Evolutionary conservation across 1,284 basidiomycete genomes (phyloP).

Genomic region (Abortiporus biennis): DNA sequence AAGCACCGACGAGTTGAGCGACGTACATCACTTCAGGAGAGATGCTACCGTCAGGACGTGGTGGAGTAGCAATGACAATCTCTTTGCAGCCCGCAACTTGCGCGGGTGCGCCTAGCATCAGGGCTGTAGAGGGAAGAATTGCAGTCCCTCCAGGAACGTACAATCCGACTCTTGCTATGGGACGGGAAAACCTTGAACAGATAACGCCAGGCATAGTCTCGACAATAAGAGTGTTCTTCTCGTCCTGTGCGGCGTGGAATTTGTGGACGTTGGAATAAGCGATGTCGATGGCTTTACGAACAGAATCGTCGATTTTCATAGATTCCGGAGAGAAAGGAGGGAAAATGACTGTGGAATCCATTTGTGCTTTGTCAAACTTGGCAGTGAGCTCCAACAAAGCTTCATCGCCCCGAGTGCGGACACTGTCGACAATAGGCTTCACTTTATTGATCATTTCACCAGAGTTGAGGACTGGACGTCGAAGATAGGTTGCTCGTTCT

Average conservation of each 20-base stretch:
- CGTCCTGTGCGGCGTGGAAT: conserved; percentile 85
- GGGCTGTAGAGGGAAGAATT: conserved; percentile 91
- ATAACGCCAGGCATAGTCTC: conserved; percentile 98
- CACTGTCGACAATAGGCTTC: conserved; percentile 89
- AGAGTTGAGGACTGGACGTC: conserved; percentile 88
- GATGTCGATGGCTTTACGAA: conserved; percentile 83
- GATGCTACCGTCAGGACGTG: conserved; percentile 84
- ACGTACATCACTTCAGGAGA: conserved; percentile 96
- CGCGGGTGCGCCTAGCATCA: conserved; percentile 98
- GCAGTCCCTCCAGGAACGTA: conserved; percentile 99
- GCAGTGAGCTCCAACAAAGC: conserved; percentile 88
- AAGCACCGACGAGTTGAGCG: conserved; percentile 82
- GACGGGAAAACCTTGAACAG: conserved; percentile 89
- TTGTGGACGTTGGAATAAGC: conserved; percentile 91
- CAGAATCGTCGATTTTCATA: conserved; percentile 54
- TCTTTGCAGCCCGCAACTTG: conserved; percentile 95
- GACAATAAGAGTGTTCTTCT: conserved; percentile 69
- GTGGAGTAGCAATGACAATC: conserved; percentile 94
- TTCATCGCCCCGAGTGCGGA: conserved; percentile 79
- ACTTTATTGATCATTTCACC: conserved; percentile 95
- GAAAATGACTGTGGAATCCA: conserved; percentile 56
- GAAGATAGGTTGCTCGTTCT: conserved; percentile 71
- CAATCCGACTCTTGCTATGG: conserved; percentile 92
- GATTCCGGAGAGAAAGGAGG: conserved; percentile 61
- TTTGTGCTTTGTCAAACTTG: conserved; percentile 84